Conservation (phyloP, 495 filamentous ascomycete genomes). For the Xylaria bambusicola region DNA sequence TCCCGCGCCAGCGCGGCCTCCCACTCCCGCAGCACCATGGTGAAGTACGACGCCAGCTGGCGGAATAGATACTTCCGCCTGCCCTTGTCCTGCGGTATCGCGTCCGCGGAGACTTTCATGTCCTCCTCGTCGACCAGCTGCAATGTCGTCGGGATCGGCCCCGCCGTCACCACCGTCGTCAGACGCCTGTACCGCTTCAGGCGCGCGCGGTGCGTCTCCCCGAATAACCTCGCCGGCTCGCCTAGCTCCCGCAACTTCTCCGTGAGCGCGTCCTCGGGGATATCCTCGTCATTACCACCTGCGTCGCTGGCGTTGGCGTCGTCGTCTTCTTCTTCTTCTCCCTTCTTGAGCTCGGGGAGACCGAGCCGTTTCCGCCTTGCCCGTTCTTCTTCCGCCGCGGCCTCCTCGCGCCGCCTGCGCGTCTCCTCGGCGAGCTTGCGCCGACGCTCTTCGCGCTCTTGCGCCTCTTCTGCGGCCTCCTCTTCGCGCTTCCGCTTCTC, state of each 20-base stretch:
- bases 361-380: constrained; percentile 56
- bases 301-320: constrained; percentile 31
- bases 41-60: constrained; percentile 90
- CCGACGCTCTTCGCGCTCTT: constrained; percentile 76
- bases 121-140: constrained; percentile 75
- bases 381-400: constrained; percentile 61
- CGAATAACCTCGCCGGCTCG: constrained; percentile 78
- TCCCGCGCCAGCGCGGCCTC: constrained; percentile 72
- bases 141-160: constrained; percentile 68
- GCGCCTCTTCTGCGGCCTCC: constrained; percentile 69
- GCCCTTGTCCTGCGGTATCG: constrained; percentile 59
- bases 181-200: constrained; percentile 69
- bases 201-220: constrained; percentile 70
- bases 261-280: constrained; percentile 70
- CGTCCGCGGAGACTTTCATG: constrained; percentile 73
- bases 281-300: constrained; percentile 59
- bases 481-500: constrained; percentile 91
- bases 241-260: constrained; percentile 66
- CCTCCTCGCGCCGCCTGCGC: constrained; percentile 65
- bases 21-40: constrained; percentile 90
- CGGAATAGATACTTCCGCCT: constrained; percentile 70
- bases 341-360: constrained; percentile 65
- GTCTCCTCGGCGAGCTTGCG: constrained; percentile 79
- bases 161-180: constrained; percentile 49
- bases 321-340: too few relatives aligned